Evolutionary conservation across 2,329 filamentous ascomycete species (phyloP).

Genomic region (Fusarium pseudonygamai): DNA sequence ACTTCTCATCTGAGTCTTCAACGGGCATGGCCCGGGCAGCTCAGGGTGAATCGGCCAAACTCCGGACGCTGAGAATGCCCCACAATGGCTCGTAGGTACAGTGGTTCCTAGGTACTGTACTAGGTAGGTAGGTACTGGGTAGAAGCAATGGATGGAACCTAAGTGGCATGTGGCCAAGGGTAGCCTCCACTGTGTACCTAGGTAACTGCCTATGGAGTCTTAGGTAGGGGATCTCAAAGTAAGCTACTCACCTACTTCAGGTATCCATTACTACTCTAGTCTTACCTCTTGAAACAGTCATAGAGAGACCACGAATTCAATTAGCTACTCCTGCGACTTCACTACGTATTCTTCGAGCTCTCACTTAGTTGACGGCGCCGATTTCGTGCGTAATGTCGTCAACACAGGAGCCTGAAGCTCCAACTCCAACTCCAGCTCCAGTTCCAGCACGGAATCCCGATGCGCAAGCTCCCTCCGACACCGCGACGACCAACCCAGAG

Average conservation of each 20-base stretch:
- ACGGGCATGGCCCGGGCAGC: neutral
- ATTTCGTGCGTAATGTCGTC: constrained; percentile 48
- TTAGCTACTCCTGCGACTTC: constrained; percentile 6
- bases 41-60: constrained; percentile 45
- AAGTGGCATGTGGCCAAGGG: constrained; percentile 38
- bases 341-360: constrained; percentile 7
- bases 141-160: constrained; percentile 3
- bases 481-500: constrained; percentile 70
- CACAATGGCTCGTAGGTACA: constrained; percentile 21
- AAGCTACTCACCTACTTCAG: neutral
- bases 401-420: constrained; percentile 49
- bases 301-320: constrained; percentile 20
- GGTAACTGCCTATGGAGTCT: neutral
- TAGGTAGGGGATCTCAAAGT: constrained; percentile 37
- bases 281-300: constrained; percentile 25
- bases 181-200: too few relatives aligned
- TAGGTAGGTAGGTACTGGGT: neutral
- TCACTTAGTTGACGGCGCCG: constrained; percentile 35
- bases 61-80: constrained; percentile 23
- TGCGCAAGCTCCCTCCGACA: constrained; percentile 47
- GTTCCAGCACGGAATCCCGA: constrained; percentile 45
- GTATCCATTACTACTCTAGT: neutral
- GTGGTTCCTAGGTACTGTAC: constrained; percentile 6
- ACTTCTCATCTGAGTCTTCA: neutral
- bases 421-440: constrained; percentile 46